Percentiles rank a stretch among this genome's conserved stretches.
These are phyloP conservation scores for Cymbidium sinense DNA, from an alignment of 106 monocot genomes.

Conservation along the genomic window DNA sequence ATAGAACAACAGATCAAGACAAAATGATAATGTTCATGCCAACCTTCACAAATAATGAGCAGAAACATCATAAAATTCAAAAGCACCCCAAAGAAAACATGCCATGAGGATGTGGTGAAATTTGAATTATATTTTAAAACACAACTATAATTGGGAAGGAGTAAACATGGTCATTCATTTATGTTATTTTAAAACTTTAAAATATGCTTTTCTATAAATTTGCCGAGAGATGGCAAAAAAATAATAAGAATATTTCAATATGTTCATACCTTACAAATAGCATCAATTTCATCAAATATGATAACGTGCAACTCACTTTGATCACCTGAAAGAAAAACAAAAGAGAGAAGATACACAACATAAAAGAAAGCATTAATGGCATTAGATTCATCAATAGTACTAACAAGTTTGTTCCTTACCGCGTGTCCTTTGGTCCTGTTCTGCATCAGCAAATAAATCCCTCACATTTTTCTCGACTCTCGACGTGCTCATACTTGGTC, in stretches of 20 bases:
- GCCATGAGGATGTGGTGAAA: no score
- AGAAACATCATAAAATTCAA: no score
- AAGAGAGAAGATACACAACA: constrained; percentile 1
- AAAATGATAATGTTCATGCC: no score
- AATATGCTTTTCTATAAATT: neutral
- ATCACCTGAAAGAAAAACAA: constrained; percentile 64
- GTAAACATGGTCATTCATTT: neutral
- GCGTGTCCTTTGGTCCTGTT: constrained; percentile 75
- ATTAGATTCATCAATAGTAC: neutral
- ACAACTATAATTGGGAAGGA: neutral
- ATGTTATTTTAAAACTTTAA: neutral
- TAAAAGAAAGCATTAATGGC: neutral
- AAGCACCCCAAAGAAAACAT: no score
- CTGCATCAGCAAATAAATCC: constrained; percentile 99
- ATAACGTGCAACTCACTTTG: constrained; percentile 98
- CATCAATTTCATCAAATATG: constrained; percentile 99
- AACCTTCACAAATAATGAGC: no score
- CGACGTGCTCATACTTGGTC: constrained; percentile 99
- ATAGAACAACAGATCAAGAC: no score
- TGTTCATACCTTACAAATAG: constrained; percentile 87
- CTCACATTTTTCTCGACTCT: constrained; percentile 99
- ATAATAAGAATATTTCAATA: constrained; percentile 5
- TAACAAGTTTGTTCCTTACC: constrained; percentile 27
- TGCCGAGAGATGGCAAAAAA: neutral
- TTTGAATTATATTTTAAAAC: neutral